These are phyloP conservation scores for Nitzschia sp. DNA, from an alignment of 108 stramenopile genomes.

Conservation along the genomic window DNA sequence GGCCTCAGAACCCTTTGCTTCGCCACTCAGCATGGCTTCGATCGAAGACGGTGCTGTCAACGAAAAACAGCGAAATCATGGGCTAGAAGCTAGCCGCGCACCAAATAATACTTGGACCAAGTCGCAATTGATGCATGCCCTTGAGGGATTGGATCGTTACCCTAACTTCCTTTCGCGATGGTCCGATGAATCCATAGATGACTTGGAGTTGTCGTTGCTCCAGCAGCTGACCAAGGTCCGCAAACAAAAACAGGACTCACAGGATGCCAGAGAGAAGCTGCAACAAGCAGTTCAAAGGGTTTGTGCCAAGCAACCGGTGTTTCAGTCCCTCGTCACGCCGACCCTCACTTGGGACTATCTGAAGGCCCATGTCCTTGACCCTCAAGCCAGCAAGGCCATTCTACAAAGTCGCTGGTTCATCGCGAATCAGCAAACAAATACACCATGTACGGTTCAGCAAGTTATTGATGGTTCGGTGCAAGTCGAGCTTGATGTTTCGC, in stretches of 20 bases:
- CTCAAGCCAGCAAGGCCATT: conserved; percentile 26
- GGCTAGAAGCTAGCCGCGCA: neutral
- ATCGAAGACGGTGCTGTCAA: conserved; percentile 48
- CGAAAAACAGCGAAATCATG: conserved; percentile 60
- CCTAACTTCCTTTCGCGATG: conserved; percentile 73
- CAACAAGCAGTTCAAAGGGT: conserved; percentile 13
- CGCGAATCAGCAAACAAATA: conserved; percentile 11
- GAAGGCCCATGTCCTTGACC: conserved; percentile 29
- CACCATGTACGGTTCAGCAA: conserved; percentile 31
- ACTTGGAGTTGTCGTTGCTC: conserved; percentile 58
- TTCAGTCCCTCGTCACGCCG: conserved; percentile 3
- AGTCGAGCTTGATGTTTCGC: conserved; percentile 54
- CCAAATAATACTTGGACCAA: too few species aligned
- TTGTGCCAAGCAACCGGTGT: conserved; percentile 22
- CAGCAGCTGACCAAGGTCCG: conserved; percentile 55
- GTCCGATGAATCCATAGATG: conserved; percentile 43
- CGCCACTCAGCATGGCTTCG: too few species aligned
- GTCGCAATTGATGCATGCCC: conserved; percentile 73
- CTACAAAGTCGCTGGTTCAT: conserved; percentile 36
- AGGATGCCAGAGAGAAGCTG: conserved; percentile 10
- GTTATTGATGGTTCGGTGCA: conserved; percentile 47
- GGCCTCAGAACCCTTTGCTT: too few species aligned
- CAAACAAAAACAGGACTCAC: conserved; percentile 25
- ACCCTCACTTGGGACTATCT: conserved; percentile 45
- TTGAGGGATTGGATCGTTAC: conserved; percentile 80